phyloP scores from a whole-genome alignment of 257 asterid genomes.

The Osmanthus fragrans region DNA sequence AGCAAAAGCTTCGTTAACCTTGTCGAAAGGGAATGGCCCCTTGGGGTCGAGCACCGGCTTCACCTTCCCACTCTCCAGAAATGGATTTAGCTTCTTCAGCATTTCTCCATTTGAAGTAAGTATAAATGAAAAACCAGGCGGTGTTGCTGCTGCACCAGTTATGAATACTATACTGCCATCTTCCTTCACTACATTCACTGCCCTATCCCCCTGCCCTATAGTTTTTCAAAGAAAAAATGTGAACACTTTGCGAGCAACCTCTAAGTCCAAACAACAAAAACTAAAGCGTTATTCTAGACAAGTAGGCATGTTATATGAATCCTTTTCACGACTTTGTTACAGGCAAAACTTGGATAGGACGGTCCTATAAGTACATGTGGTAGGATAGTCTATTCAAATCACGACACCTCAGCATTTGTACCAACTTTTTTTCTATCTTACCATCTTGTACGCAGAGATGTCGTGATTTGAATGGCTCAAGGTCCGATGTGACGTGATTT shows the following conservation, averaged over 20 bases:
- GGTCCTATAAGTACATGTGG: no score
- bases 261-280: neutral
- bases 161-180: constrained; percentile 71
- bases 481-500: no score
- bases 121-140: constrained; percentile 78
- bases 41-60: constrained; percentile 71
- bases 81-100: constrained; percentile 68
- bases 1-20: constrained; percentile 79
- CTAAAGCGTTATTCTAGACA: neutral
- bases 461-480: no score
- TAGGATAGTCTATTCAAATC: no score
- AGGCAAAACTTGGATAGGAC: no score
- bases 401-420: no score
- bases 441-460: no score
- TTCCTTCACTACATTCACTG: constrained; percentile 81
- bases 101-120: constrained; percentile 70
- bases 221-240: neutral
- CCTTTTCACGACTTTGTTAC: no score
- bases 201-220: constrained; percentile 81
- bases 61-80: constrained; percentile 71
- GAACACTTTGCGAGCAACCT: no score
- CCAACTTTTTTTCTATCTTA: no score
- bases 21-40: constrained; percentile 72
- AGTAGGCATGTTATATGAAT: no score
- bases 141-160: constrained; percentile 68